A percentile compares a stretch with the other conserved stretches of the same genome.
phyloP scores from a whole-genome alignment of 106 monocot genomes.

The Acorus calamus region DNA sequence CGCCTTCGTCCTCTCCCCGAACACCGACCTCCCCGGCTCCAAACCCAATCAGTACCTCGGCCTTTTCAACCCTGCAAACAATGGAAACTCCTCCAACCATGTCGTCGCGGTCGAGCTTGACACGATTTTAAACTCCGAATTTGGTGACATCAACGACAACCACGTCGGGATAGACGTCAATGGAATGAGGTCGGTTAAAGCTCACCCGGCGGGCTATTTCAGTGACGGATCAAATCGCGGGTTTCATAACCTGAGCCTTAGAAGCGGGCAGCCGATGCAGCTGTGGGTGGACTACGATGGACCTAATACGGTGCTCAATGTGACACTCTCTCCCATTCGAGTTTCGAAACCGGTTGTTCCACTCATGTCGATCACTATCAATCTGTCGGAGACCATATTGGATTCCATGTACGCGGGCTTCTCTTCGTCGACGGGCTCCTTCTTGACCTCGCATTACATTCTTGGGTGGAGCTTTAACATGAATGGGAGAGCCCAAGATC shows the following conservation, averaged over 20 bases:
- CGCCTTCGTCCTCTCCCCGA: constrained; percentile 8
- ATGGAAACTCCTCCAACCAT: constrained; percentile 14
- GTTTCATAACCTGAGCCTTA: neutral
- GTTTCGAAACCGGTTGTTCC: neutral
- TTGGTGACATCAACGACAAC: constrained; percentile 17
- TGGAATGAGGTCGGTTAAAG: constrained; percentile 1
- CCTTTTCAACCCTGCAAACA: constrained; percentile 6
- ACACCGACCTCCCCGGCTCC: neutral
- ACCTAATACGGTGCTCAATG: neutral
- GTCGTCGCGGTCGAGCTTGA: constrained; percentile 16
- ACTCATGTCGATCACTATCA: neutral
- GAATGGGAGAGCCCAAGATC: constrained; percentile 3
- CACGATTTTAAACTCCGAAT: constrained; percentile 8
- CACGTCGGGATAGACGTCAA: constrained; percentile 16
- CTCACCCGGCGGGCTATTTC: constrained; percentile 1
- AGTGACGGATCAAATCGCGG: neutral
- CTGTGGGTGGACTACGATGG: constrained; percentile 15
- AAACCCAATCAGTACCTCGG: constrained; percentile 12
- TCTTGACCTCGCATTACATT: constrained; percentile 2
- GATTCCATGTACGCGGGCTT: constrained; percentile 11
- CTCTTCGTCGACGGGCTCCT: constrained; percentile 2
- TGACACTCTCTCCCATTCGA: constrained; percentile 2
- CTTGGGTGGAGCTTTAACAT: constrained; percentile 13
- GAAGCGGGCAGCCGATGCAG: constrained; percentile 1
- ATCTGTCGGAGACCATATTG: neutral